Conservation (phyloP, 2,329 filamentous ascomycete genomes). For the Leptoxyphium fumago region DNA sequence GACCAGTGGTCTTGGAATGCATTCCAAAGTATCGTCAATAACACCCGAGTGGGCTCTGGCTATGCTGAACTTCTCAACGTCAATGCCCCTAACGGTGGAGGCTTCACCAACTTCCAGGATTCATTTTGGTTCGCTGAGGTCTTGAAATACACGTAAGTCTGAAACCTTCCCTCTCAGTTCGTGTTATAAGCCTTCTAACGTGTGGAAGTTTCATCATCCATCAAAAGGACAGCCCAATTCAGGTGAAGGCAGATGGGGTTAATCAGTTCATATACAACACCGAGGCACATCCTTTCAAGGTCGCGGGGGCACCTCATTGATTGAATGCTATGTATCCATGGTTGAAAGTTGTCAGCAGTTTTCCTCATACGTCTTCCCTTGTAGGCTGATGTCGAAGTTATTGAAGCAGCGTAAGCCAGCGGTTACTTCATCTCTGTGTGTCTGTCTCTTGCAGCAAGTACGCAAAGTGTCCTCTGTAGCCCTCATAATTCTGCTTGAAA, state of each 20-base stretch:
- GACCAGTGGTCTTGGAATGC: slow-evolving; percentile 59
- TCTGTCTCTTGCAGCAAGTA: slow-evolving; percentile 2
- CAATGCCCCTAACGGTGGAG: slow-evolving; percentile 46
- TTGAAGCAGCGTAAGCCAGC: too few relatives aligned
- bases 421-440: too few relatives aligned
- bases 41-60: slow-evolving; percentile 48
- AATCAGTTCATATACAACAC: slow-evolving; percentile 49
- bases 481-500: slow-evolving; percentile 12
- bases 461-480: slow-evolving; percentile 7
- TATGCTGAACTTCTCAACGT: slow-evolving; percentile 55
- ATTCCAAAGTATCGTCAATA: slow-evolving; percentile 52
- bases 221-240: slow-evolving; percentile 40
- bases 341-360: too few relatives aligned
- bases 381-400: too few relatives aligned
- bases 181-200: slow-evolving; percentile 4
- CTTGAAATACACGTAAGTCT: slow-evolving; percentile 50
- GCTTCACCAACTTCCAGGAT: slow-evolving; percentile 57
- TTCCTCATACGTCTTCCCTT: too few relatives aligned
- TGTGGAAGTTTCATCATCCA: background rate
- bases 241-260: slow-evolving; percentile 32
- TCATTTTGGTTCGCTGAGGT: slow-evolving; percentile 83
- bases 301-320: slow-evolving; percentile 9
- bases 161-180: slow-evolving; percentile 45
- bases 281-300: slow-evolving; percentile 45
- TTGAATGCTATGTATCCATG: too few relatives aligned